Conservation (phyloP, 345 rosid species). For the Tarenaya hassleriana region DNA sequence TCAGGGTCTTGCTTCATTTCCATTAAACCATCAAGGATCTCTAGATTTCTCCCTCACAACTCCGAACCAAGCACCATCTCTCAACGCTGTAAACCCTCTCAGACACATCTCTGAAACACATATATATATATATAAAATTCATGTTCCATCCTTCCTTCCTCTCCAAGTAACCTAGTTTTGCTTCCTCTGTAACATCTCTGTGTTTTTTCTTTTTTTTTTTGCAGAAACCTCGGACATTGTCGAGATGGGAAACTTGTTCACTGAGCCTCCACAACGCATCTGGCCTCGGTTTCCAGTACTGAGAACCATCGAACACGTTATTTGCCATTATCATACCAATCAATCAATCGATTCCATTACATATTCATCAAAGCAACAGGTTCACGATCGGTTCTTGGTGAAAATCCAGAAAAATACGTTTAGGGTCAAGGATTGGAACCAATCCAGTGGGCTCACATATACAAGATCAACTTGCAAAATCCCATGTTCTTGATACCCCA, state of each 20-base stretch:
- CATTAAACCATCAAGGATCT: constrained; percentile 29
- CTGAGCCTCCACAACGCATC: constrained; percentile 27
- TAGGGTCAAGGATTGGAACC: constrained; percentile 22
- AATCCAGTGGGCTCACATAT: constrained; percentile 13
- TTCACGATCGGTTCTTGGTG: too few species aligned
- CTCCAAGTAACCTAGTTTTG: too few species aligned
- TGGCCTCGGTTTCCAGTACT: constrained; percentile 31
- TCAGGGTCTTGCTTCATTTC: constrained; percentile 31
- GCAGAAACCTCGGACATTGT: too few species aligned
- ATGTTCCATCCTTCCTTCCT: too few species aligned
- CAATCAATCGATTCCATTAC: constrained; percentile 11
- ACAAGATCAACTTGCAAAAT: constrained; percentile 21
- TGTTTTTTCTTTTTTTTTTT: too few species aligned
- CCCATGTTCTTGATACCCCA: constrained; percentile 13
- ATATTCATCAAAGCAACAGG: neutral
- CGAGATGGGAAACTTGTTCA: too few species aligned
- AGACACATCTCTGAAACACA: too few species aligned
- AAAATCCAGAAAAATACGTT: too few species aligned
- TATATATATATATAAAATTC: too few species aligned
- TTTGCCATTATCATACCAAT: constrained; percentile 5
- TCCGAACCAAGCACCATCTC: constrained; percentile 18
- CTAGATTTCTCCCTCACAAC: constrained; percentile 22
- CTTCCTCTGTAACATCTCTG: too few species aligned
- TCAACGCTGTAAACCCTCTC: constrained; percentile 25
- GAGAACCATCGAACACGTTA: constrained; percentile 12